phyloP scores from a whole-genome alignment of 768 basidiomycete genomes.

The Filobasidium floriforme region DNA sequence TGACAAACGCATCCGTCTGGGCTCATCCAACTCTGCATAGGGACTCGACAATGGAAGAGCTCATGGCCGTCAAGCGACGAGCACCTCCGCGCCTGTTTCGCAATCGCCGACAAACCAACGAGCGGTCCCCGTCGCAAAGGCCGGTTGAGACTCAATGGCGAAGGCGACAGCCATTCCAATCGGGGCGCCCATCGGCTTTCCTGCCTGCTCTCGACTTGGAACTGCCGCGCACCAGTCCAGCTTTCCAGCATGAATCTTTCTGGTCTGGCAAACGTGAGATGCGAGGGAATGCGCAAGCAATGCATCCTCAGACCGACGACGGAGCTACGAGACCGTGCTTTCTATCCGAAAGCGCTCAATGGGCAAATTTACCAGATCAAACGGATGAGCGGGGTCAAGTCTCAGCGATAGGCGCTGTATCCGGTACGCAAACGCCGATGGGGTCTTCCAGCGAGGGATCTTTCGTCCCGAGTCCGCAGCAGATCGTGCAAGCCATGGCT shows the following conservation, averaged over 20 bases:
- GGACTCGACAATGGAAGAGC: slow-evolving; percentile 32
- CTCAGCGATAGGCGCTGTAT: no score
- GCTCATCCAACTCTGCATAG: slow-evolving; percentile 41
- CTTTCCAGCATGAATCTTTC: background rate
- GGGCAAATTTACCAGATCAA: no score
- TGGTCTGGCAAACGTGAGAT: background rate
- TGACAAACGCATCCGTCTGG: slow-evolving; percentile 42
- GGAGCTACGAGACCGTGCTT: no score
- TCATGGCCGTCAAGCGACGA: slow-evolving; percentile 36
- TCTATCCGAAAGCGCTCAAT: no score
- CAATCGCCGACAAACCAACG: slow-evolving; percentile 22
- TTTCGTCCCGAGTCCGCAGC: background rate
- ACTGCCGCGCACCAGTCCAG: background rate
- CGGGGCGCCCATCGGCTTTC: background rate
- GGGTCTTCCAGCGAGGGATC: background rate
- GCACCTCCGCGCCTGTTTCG: slow-evolving; percentile 43
- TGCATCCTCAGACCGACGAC: no score
- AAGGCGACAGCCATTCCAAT: no score
- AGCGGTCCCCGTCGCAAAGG: no score
- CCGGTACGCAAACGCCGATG: background rate
- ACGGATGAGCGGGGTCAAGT: no score
- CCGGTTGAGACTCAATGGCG: no score
- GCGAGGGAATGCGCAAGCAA: no score
- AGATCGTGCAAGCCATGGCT: background rate
- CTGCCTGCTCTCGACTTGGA: background rate